Evolutionary conservation across 352 stramenopile species (phyloP).

Genomic region (Pythium rhizo-oryzae): DNA sequence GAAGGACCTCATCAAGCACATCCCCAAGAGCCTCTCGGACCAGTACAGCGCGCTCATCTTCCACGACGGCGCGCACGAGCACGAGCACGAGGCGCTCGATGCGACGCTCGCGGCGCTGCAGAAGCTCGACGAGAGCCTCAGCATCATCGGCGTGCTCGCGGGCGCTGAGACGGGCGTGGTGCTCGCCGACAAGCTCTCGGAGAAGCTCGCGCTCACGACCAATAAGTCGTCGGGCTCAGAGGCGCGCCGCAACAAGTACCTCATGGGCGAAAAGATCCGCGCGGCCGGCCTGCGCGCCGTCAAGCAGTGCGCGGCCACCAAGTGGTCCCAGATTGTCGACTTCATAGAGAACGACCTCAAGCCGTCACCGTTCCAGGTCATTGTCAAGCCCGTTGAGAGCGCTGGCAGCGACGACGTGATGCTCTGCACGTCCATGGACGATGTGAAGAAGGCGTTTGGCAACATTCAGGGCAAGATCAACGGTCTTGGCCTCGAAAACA

Average conservation of each 20-base stretch:
- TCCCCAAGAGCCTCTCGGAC: constrained; percentile 46
- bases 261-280: constrained; percentile 88
- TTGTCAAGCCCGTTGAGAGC: constrained; percentile 94
- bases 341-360: constrained; percentile 78
- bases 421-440: constrained; percentile 89
- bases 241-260: constrained; percentile 89
- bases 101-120: constrained; percentile 45
- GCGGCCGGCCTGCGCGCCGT: constrained; percentile 74
- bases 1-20: constrained; percentile 71
- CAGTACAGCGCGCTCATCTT: constrained; percentile 72
- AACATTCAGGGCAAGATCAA: constrained; percentile 93
- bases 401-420: constrained; percentile 95
- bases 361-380: constrained; percentile 64
- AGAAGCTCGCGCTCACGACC: constrained; percentile 83
- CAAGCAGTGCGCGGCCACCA: constrained; percentile 66
- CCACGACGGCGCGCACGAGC: constrained; percentile 57
- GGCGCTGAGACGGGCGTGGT: constrained; percentile 94
- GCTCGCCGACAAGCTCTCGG: constrained; percentile 89
- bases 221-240: constrained; percentile 86
- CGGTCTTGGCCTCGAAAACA: constrained; percentile 82
- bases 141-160: constrained; percentile 84
- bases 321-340: constrained; percentile 79
- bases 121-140: constrained; percentile 35
- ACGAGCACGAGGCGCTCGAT: constrained; percentile 33
- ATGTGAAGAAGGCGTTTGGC: constrained; percentile 90